Conservation (phyloP, 2,329 filamentous ascomycete genomes). For the Didymella segeticola region DNA sequence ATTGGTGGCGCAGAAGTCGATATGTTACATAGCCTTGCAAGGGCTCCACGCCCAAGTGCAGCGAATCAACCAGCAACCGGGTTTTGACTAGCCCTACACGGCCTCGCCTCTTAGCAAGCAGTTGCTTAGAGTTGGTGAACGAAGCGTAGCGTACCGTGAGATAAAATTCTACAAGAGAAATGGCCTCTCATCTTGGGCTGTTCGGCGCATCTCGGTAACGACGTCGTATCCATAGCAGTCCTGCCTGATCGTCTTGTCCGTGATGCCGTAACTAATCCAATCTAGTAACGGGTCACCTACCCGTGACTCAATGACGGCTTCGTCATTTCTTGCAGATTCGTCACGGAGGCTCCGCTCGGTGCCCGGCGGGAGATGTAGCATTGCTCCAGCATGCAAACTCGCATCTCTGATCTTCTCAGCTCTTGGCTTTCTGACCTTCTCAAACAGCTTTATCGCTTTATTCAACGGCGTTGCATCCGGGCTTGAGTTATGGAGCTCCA, state of each 20-base stretch:
- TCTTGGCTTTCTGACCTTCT: conserved; percentile 20
- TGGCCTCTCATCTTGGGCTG: background rate
- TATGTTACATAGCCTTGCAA: no score
- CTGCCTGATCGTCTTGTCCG: conserved; percentile 17
- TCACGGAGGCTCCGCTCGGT: conserved; percentile 10
- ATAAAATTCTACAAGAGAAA: background rate
- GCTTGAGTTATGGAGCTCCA: background rate
- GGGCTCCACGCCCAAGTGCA: no score
- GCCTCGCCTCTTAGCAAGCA: no score
- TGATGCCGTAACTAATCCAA: conserved; percentile 21
- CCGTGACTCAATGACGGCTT: background rate
- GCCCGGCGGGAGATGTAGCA: conserved; percentile 21
- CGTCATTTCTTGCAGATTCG: conserved; percentile 11
- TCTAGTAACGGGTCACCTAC: conserved; percentile 6
- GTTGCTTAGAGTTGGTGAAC: no score
- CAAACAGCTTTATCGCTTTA: conserved; percentile 18
- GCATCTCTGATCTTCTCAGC: conserved; percentile 23
- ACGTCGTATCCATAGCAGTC: conserved; percentile 28
- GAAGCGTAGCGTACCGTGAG: no score
- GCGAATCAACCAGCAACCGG: no score
- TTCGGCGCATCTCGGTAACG: background rate
- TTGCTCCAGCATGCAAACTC: conserved; percentile 21
- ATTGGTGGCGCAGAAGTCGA: no score
- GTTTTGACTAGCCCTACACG: no score
- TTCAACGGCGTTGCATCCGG: background rate